A percentile compares a stretch with the other conserved stretches of the same genome.
Conservation (phyloP, 176 grass and related monocot genomes). For the Oryza brachyantha region DNA sequence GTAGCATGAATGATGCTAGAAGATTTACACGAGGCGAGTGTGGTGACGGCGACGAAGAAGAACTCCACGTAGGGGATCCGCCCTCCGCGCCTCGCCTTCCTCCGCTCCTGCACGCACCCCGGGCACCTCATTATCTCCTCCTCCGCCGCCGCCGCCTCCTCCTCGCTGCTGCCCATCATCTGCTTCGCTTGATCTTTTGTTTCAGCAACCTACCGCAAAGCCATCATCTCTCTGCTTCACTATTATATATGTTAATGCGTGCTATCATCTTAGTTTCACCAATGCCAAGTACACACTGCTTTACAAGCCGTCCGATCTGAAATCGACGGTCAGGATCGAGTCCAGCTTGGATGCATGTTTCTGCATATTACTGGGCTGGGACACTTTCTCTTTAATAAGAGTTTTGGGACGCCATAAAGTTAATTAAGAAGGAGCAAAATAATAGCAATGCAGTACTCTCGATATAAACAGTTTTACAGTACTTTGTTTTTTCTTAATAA, state of each 20-base stretch:
- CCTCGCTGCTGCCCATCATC: conserved; percentile 15
- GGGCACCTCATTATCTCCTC: conserved; percentile 44
- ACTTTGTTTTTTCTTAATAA: too few relatives aligned
- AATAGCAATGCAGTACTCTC: too few relatives aligned
- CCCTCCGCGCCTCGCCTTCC: conserved; percentile 39
- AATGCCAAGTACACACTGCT: background rate
- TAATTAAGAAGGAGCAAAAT: too few relatives aligned
- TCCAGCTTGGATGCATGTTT: background rate
- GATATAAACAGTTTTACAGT: too few relatives aligned
- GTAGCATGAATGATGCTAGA: too few relatives aligned
- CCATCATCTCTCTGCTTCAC: too few relatives aligned
- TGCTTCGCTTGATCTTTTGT: too few relatives aligned
- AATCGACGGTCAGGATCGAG: background rate
- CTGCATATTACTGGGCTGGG: background rate
- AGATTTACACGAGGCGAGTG: conserved; percentile 44
- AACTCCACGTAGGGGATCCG: conserved; percentile 63
- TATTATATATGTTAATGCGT: too few relatives aligned
- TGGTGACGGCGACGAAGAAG: conserved; percentile 52
- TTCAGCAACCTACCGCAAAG: too few relatives aligned
- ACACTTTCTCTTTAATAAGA: background rate
- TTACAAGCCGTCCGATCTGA: background rate
- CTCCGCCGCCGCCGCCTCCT: conserved; percentile 7
- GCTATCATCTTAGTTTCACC: too few relatives aligned
- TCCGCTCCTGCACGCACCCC: conserved; percentile 45
- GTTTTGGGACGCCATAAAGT: too few relatives aligned